Evolutionary conservation across 805 yeast species (phyloP).

Genomic region (Metschnikowia aberdeeniae): DNA sequence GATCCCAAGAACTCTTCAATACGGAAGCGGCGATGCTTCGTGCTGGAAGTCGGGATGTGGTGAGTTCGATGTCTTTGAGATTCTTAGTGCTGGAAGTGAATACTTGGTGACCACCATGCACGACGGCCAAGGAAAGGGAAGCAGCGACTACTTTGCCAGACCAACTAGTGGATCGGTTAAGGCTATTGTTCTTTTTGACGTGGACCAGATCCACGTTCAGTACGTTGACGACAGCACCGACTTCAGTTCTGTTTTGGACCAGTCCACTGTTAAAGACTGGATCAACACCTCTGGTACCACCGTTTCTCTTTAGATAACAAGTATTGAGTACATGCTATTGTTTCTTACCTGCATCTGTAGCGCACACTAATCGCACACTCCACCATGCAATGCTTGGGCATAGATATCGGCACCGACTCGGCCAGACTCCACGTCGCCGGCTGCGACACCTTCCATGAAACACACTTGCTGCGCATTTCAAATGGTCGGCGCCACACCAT

Average conservation of each 20-base stretch:
- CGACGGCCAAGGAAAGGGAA: constrained; percentile 87
- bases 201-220: constrained; percentile 55
- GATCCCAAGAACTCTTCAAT: constrained; percentile 94
- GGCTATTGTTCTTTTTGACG: constrained; percentile 81
- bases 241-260: constrained; percentile 41
- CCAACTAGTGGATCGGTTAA: constrained; percentile 74
- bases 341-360: neutral
- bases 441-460: constrained; percentile 10
- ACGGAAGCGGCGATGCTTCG: constrained; percentile 80
- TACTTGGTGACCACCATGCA: constrained; percentile 74
- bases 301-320: constrained; percentile 24
- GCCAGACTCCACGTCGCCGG: constrained; percentile 37
- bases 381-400: constrained; percentile 28
- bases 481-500: constrained; percentile 12
- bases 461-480: constrained; percentile 7
- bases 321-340: constrained; percentile 1
- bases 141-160: constrained; percentile 82
- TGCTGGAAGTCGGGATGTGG: constrained; percentile 99
- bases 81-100: constrained; percentile 66
- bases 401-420: constrained; percentile 51
- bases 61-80: constrained; percentile 92
- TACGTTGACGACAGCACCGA: constrained; percentile 54
- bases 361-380: neutral
- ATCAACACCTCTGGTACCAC: constrained; percentile 47
- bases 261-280: constrained; percentile 58